Evolutionary conservation across 2,329 filamentous ascomycete genomes (phyloP), one percentile per base, ranked within the genome.

Genomic region (Claviceps arundinis): DNA sequence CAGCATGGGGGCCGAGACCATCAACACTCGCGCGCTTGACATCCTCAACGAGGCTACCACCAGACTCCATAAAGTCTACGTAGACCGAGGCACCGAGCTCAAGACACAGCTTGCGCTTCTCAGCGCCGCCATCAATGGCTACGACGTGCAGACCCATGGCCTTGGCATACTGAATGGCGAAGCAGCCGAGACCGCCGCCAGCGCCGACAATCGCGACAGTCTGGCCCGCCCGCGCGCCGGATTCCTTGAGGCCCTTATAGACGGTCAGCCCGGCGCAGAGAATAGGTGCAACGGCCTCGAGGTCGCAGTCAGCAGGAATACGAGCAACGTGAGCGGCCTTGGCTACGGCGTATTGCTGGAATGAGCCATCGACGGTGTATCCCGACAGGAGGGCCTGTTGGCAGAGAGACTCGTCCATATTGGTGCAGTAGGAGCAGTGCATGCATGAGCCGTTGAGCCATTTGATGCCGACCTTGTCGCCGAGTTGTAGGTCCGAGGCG

Each of bases 391-490:
- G 72, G 26, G 87, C 81, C 54, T 86, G 73, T 16, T 77, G 68
- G 73, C 91, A 97, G 5, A 95, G 82, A 2, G 88, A 84, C 72
- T 96, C 90, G 60, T 95, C 86, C 47, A 80, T 69, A 60, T 82
- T 77, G 64, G 85, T 82, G 74, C 90, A 96, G 77, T 87, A 95
- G 60, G 81, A 77, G 73, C 90, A 97, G 57, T 76, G 69, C 56
- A 95, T 74, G 70, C 91, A 96, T 47, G 85, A 84, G 57, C 88
- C 87, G 70, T 95, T 93, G 64, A 96, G 76, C 89, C 89, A 96
- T 75, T 89, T 95, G 69, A 97, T 80, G 65, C 91, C 91, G 56
- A 82, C 91, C 62, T 89, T 74, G 64, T 95, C 89, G 60, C 90
- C 90, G 61, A 95, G 75, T 65, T 89, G 73, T 56, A 95, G 72